Base-by-base conservation (phyloP, 2,329 filamentous ascomycete species). In the Aureobasidium melanogenum region DNA sequence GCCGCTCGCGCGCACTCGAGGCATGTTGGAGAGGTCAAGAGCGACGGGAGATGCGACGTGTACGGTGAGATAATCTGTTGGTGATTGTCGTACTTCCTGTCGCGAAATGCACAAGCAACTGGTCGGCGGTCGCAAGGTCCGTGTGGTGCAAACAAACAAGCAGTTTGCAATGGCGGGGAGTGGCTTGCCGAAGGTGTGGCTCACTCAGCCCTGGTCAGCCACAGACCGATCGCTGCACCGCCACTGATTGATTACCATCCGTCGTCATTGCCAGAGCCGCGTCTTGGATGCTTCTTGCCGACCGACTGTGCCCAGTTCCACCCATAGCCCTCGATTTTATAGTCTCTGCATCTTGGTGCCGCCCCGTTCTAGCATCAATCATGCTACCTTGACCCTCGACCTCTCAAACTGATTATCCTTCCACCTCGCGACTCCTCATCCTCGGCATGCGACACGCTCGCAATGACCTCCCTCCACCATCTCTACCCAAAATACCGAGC, bases 1-100 rank as follows among this genome's bases (percentile, higher is more conserved):
- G 67, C 61, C 55, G 26, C 46, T 71, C 67, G 63, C 67, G 60
- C 63, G 64, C 52, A 64, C 65, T 43, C 65, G 65, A 65, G 72
- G 72, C 72, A 74, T 74, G 47, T 77, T 47, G 67, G 67, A 1
- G 54, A 65, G 32, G 66, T 78, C 19, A 22, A 15, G 15, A 26
- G 36, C 38, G 19, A 2, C 28, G n/a, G 30, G 12, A n/a, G 39
- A 28, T 6, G n/a, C n/a, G 28, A 2, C 17, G 39, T 44, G 39
- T 36, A n/a, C 17, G 8, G 22, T 38, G 24, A 28, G 8, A 28
- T 26, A 5, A 17, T 15, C 4, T 17, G 34, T 17, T 19, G 50
- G 19, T 17, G 50, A 8, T 4, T 19, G 32, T 14, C n/a, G n/a
- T n/a, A n/a, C n/a, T 28, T 3, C 5, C 2, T 26, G 43, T 14